Percentiles rank a stretch among this genome's conserved stretches.
phyloP scores from a whole-genome alignment of 192 early-diverging fungal genomes.

The Umbelopsis ramanniana region DNA sequence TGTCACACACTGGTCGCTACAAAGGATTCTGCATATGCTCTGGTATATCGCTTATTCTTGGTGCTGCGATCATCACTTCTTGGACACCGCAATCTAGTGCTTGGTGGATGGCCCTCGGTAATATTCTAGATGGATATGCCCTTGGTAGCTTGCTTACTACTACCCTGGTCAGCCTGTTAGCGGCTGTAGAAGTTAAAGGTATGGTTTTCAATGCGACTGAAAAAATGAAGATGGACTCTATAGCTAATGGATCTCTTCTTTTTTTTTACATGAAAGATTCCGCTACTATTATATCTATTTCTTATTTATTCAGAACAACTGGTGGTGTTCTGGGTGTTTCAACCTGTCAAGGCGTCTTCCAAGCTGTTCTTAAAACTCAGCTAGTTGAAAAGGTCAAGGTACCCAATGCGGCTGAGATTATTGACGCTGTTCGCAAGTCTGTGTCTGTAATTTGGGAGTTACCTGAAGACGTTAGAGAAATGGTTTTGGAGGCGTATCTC shows the following conservation, averaged over 20 bases:
- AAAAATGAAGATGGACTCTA: conserved; percentile 12
- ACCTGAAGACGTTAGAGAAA: conserved; percentile 26
- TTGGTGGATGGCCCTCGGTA: conserved; percentile 52
- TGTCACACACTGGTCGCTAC: conserved; percentile 43
- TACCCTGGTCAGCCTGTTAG: conserved; percentile 54
- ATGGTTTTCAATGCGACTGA: conserved; percentile 36
- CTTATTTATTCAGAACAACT: conserved; percentile 53
- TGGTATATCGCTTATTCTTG: conserved; percentile 55
- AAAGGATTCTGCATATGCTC: conserved; percentile 40
- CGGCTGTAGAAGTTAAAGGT: conserved; percentile 55
- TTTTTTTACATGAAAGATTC: conserved; percentile 58
- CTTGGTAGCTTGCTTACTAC: conserved; percentile 59
- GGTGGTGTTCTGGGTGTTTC: conserved; percentile 65
- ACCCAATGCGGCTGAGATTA: conserved; percentile 36
- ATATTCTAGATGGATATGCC: conserved; percentile 54
- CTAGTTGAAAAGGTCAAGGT: conserved; percentile 36
- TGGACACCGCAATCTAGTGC: conserved; percentile 57
- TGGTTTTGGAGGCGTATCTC: conserved; percentile 30
- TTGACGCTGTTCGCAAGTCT: conserved; percentile 42
- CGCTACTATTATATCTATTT: conserved; percentile 55
- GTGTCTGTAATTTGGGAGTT: conserved; percentile 30
- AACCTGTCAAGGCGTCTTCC: conserved; percentile 49
- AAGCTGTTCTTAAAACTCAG: conserved; percentile 38
- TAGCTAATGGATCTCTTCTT: not conserved
- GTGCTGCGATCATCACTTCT: conserved; percentile 57